Evolutionary conservation across 2,329 filamentous ascomycete genomes (phyloP), one percentile per base, ranked within the genome.

Genomic region (Emergomyces orientalis): DNA sequence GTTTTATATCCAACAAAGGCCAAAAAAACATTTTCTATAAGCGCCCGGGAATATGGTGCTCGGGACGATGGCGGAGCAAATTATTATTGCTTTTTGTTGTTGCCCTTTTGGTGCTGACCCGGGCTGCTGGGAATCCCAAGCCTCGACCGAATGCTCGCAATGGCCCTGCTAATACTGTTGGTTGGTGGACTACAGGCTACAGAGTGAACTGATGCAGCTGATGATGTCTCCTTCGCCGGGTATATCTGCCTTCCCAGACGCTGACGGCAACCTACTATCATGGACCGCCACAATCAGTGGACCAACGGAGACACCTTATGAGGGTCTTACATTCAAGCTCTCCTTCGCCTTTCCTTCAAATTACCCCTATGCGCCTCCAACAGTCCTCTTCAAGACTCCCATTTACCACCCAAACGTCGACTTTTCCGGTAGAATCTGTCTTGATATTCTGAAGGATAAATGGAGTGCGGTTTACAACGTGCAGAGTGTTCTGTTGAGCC

Each of bases 351-450:
- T 97, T 78, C 91, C 93, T 9, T 81, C 84, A 70, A 96, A 93
- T 79, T 99, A 99, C 75, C 94, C 94, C 11, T 97, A 97, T 76
- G 85, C 88, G 1, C 86, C 94, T 27, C 94, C 94, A 0, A 91
- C 88, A 2, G 94, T 99, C 22, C 84, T 96, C 64, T 99, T 97
- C 86, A 96, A 92, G 81, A 99, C 95, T 7, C 94, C 94, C 45
- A 97, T 99, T 78, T 99, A 97, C 82, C 94, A 99, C 77, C 94
- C 94, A 61, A 99, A 99, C 71, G 90, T 99, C 70, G 94, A 99
- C 79, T 97, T 99, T 80, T 92, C 89, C 3, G 94, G 94, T 49
- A 86, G 94, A 63, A 99, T 99, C 77, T 99, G 94, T 76, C 83
- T 99, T 65, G 95, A 99, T 73, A 99, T 99, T 69, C 82, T 99